Base-by-base conservation (phyloP, 371 early-diverging fungal genomes). In the Syncephalis fuscata region DNA sequence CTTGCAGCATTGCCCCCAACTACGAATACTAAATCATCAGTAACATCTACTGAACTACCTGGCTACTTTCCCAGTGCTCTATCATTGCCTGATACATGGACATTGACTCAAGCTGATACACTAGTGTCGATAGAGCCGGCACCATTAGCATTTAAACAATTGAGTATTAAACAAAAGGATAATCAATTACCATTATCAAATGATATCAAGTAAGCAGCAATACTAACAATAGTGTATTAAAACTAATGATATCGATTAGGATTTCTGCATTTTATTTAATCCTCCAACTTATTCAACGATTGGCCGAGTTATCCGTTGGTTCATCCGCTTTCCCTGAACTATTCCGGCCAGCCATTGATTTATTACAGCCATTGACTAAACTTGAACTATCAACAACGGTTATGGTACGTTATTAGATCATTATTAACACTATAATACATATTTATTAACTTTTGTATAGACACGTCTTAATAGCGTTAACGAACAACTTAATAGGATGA, bases 251-350 rank as follows among this genome's bases (percentile, higher is more conserved):
- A n/a, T n/a, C n/a, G n/a, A n/a, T n/a, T n/a, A 64, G 64, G 38
- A 52, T 60, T 23, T 57, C 62, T n/a, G 60, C 48, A 26, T 55
- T 65, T 42, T 70, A 63, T 43, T 67, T 59, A 21, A 42, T 58
- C n/a, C 44, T 74, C 26, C 64, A 64, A 38, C 49, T 74, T 39
- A 53, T 74, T 39, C 64, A 62, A 44, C 59, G 59, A 44, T 76
- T 68, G 43, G 57, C 75, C 3, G 65, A 71, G 44, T 50, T 77
- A 16, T 75, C 76, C 50, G 62, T 62, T 4, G 67, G 73, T 1
- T 68, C 73, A n/a, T 55, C 73, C 17, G 77, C 76, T 2, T 67
- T 73, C 45, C 52, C 66, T 15, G 78, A 81, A 61, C 55, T 78
- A 2, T 81, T 78, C 58, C 62, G 68, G 9, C 66, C 68, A 10